Base-by-base conservation (phyloP, 2,329 filamentous ascomycete genomes). In the Dactylellina haptotyla region DNA sequence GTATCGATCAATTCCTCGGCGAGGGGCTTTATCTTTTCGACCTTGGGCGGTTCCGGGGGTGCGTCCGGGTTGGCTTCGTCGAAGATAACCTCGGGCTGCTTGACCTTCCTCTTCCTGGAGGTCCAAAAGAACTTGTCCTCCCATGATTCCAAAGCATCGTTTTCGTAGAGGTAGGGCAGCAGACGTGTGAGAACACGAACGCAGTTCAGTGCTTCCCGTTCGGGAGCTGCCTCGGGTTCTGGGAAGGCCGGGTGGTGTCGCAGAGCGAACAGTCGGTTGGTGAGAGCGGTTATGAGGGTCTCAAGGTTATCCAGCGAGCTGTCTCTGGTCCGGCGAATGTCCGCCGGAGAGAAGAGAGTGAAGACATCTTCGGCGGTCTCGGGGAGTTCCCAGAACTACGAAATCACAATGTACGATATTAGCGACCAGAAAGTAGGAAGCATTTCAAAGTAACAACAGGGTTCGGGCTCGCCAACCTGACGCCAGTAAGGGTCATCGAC, bases 331-430 rank as follows among this genome's bases (percentile, higher is more conserved):
- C 93, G 89, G 75, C 93, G 91, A 75, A 97, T 94, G 80, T 96
- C 91, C 69, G 89, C 88, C 4, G 93, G 88, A 37, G 93, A 93
- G 82, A 97, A 98, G 74, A 98, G 87, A 80, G 92, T 96, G 84
- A 98, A 98, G 79, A 99, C 89, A 84, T 99, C 95, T 80, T 98
- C 95, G 58, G 92, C 88, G 12, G 93, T 93, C 82, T 98, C 95
- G 75, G 95, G 95, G 45, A 99, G 88, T 81, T 97, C 92, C 93
- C 94, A 98, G 83, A 98, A 98, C 91, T 97, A 76, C 9, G 75
- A 64, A 14, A 48, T 14, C 16, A 10, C 2, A 16, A 50, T 16
- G 20, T 16, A 57, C 10, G 10, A 20, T 5, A 25, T 28, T 32
- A 37, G 41, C n/a, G 20, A 50, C 50, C 23, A n/a, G n/a, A n/a